Evolutionary conservation across 441 rosid genomes (phyloP).

Genomic region (Pelargonium fulgidum): DNA sequence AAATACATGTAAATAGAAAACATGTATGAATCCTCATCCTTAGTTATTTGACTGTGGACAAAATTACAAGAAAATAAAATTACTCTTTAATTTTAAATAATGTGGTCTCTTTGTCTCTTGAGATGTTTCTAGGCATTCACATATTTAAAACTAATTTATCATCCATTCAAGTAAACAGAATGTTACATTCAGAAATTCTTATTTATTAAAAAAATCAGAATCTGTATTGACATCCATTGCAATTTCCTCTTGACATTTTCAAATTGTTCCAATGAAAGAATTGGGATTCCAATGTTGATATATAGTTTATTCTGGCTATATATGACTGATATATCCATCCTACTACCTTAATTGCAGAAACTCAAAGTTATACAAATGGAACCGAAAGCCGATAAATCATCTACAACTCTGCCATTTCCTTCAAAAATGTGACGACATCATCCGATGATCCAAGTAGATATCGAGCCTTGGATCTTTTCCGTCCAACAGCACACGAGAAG

Average conservation of each 20-base stretch:
- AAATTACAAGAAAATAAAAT: too few species aligned
- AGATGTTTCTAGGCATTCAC: too few species aligned
- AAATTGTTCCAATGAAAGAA: not conserved
- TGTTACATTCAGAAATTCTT: too few species aligned
- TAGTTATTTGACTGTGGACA: too few species aligned
- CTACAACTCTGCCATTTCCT: slow-evolving; percentile 39
- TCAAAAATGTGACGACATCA: slow-evolving; percentile 68
- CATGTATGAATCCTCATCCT: too few species aligned
- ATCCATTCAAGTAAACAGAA: too few species aligned
- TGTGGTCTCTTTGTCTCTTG: too few species aligned
- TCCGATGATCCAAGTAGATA: slow-evolving; percentile 70
- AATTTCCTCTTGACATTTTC: not conserved
- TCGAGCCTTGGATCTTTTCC: slow-evolving; percentile 75
- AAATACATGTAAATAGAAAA: too few species aligned
- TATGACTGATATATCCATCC: not conserved
- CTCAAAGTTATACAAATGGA: not conserved
- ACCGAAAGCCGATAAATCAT: not conserved
- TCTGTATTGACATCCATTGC: not conserved
- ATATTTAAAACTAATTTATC: too few species aligned
- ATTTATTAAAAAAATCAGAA: not conserved
- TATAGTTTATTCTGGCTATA: too few species aligned
- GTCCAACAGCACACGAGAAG: slow-evolving; percentile 95
- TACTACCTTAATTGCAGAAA: not conserved
- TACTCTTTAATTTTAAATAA: too few species aligned
- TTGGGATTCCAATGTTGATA: not conserved